Evolutionary conservation across 1,284 basidiomycete genomes (phyloP).

Genomic region (Inonotus hispidus): DNA sequence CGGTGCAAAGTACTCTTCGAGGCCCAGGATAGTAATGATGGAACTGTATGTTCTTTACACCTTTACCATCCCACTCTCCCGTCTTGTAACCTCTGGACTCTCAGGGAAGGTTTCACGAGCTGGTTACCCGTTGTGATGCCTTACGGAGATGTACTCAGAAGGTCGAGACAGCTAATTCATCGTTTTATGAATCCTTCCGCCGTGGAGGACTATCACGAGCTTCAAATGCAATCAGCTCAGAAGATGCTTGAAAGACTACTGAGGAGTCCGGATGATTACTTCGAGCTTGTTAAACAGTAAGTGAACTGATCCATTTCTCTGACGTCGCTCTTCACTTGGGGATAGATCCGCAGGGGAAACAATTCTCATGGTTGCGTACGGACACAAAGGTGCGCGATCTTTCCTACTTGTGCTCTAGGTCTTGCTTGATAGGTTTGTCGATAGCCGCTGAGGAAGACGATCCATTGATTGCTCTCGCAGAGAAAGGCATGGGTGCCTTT

Average conservation of each 20-base stretch:
- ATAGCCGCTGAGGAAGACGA: conserved; percentile 11
- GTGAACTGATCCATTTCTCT: neutral
- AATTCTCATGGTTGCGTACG: conserved; percentile 13
- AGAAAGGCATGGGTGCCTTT: conserved; percentile 10
- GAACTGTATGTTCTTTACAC: conserved; percentile 37
- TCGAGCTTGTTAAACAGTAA: neutral
- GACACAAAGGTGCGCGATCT: conserved; percentile 5
- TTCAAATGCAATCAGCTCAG: conserved; percentile 3
- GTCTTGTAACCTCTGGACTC: neutral
- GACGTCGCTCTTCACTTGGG: neutral
- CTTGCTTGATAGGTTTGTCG: neutral
- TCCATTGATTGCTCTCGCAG: conserved; percentile 16
- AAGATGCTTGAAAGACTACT: conserved; percentile 8
- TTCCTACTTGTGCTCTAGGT: neutral
- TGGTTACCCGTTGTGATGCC: conserved; percentile 3
- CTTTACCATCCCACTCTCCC: no score
- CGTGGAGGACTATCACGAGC: conserved; percentile 1
- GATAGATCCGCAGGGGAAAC: neutral
- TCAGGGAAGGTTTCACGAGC: neutral
- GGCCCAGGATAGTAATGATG: conserved; percentile 40
- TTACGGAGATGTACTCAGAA: conserved; percentile 10
- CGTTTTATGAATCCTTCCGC: conserved; percentile 1
- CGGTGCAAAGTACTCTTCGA: conserved; percentile 63
- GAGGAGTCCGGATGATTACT: conserved; percentile 1
- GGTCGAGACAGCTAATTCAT: conserved; percentile 5